These are phyloP conservation scores for Colletotrichum theobromicola DNA, from an alignment of 2,329 filamentous ascomycete genomes.

Conservation along the genomic window DNA sequence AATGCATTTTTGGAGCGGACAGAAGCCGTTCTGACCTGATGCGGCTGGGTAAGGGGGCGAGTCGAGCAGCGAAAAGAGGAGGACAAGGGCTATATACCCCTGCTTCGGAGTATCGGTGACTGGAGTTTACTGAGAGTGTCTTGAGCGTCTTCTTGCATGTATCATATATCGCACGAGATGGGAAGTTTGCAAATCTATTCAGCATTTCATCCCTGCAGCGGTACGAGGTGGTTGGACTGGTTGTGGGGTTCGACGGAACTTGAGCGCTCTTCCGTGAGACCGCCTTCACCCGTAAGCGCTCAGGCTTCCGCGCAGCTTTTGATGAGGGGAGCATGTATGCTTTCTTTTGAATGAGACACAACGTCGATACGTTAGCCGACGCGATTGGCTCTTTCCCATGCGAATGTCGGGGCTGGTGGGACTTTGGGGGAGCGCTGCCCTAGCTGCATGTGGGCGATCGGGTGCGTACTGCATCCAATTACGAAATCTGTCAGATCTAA, in stretches of 20 bases:
- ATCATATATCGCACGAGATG: neutral
- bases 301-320: neutral
- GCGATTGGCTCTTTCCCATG: neutral
- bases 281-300: neutral
- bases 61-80: neutral
- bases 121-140: neutral
- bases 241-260: neutral
- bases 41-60: no score
- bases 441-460: neutral
- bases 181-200: neutral
- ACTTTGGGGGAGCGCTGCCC: neutral
- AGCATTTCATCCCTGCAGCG: neutral
- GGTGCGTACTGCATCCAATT: neutral
- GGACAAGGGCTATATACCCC: neutral
- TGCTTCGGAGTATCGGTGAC: neutral
- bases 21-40: constrained; percentile 35
- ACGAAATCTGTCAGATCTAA: neutral
- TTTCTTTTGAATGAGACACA: neutral
- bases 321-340: neutral
- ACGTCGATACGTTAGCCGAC: neutral
- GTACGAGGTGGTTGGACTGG: neutral
- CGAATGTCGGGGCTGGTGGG: neutral
- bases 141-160: neutral
- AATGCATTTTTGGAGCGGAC: constrained; percentile 49
- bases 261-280: neutral